These are phyloP conservation scores for Sophora flavescens DNA, from an alignment of 306 rosid species.

Conservation along the genomic window DNA sequence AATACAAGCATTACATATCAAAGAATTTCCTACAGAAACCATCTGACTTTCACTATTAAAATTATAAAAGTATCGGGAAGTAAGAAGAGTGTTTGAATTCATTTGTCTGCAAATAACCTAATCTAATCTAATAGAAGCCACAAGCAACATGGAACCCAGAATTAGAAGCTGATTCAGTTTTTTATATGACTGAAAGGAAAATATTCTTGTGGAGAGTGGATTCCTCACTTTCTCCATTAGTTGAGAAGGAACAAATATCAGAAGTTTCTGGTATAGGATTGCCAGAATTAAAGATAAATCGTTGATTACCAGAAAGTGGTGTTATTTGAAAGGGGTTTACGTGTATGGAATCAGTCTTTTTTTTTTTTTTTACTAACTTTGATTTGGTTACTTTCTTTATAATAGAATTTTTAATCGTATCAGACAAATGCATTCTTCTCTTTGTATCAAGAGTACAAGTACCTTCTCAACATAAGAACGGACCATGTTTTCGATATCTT, in stretches of 20 bases:
- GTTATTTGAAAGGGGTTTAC: constrained; percentile 25
- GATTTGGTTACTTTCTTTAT: constrained; percentile 6
- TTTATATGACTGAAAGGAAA: too few species aligned
- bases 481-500: constrained; percentile 99
- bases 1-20: too few species aligned
- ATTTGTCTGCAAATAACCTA: too few species aligned
- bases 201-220: too few species aligned
- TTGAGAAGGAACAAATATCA: constrained; percentile 24
- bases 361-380: not conserved
- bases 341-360: constrained; percentile 22
- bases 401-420: constrained; percentile 1
- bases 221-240: constrained; percentile 36
- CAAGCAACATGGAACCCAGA: too few species aligned
- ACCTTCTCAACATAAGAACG: constrained; percentile 98
- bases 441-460: constrained; percentile 43
- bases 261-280: constrained; percentile 11
- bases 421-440: constrained; percentile 5
- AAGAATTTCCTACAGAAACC: too few species aligned
- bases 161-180: too few species aligned
- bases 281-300: not conserved
- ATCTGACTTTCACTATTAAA: too few species aligned
- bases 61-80: too few species aligned
- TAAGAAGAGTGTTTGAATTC: too few species aligned
- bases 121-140: too few species aligned
- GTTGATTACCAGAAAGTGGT: constrained; percentile 13